Percentiles rank a stretch among this genome's conserved stretches.
phyloP scores from a whole-genome alignment of 768 basidiomycete genomes.

The Termitomyces sp. region DNA sequence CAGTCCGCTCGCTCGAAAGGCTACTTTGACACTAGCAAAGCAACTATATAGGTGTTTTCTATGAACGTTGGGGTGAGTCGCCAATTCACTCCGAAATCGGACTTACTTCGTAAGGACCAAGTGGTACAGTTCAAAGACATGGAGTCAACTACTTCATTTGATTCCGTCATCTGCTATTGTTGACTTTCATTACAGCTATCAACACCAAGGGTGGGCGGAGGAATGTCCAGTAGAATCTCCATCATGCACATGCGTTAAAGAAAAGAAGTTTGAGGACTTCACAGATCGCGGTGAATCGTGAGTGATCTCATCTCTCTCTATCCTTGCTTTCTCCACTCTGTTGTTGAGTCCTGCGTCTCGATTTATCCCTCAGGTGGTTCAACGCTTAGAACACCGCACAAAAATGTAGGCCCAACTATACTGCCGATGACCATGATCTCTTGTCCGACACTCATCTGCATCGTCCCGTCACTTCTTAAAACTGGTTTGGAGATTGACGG shows the following conservation, averaged over 20 bases:
- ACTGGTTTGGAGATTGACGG: no score
- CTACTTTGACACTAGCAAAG: not conserved
- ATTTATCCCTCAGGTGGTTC: constrained; percentile 2
- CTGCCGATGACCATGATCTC: no score
- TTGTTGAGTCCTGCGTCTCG: not conserved
- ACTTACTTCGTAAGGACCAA: constrained; percentile 24
- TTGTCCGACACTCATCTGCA: no score
- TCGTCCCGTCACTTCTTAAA: no score
- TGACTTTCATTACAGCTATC: constrained; percentile 15
- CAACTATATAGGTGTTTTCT: constrained; percentile 23
- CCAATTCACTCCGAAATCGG: constrained; percentile 27
- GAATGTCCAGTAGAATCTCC: constrained; percentile 19
- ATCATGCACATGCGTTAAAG: constrained; percentile 21
- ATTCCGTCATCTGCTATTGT: not conserved
- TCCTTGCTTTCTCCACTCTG: not conserved
- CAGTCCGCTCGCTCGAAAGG: not conserved
- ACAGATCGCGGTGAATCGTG: constrained; percentile 9
- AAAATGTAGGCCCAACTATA: not conserved
- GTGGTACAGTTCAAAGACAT: constrained; percentile 23
- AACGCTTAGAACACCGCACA: not conserved
- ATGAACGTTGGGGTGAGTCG: constrained; percentile 27
- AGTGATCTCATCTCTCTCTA: not conserved
- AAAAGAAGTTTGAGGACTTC: constrained; percentile 14
- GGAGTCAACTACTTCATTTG: constrained; percentile 12
- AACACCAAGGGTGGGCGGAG: constrained; percentile 25